Conservation (phyloP, 1,284 basidiomycete species). For the Mixia osmundae region DNA sequence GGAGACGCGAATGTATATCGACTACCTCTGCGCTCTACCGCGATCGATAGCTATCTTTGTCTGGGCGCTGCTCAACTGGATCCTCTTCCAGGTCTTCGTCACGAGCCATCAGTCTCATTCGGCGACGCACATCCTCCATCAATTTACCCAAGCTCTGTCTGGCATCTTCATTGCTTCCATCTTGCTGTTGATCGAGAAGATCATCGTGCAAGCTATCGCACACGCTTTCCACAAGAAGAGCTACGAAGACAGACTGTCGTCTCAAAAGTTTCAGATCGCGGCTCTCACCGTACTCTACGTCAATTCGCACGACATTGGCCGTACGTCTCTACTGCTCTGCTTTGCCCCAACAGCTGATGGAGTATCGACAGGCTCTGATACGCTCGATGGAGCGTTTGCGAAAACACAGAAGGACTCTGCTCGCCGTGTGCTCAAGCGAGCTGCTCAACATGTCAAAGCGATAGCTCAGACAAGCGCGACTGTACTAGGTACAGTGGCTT, state of each 20-base stretch:
- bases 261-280: conserved; percentile 57
- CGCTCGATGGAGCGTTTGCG: conserved; percentile 29
- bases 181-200: conserved; percentile 57
- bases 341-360: no score
- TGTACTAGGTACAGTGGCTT: conserved; percentile 25
- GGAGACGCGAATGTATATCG: conserved; percentile 26
- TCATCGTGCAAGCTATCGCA: conserved; percentile 41
- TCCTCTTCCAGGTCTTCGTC: conserved; percentile 16
- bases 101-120: conserved; percentile 4
- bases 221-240: conserved; percentile 65
- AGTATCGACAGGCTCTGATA: no score
- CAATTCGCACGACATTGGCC: conserved; percentile 31
- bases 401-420: conserved; percentile 32
- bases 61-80: conserved; percentile 18
- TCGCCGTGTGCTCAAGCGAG: conserved; percentile 37
- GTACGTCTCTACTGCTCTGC: no score
- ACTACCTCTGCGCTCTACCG: conserved; percentile 43
- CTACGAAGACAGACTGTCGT: conserved; percentile 55
- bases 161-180: conserved; percentile 46
- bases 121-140: conserved; percentile 23
- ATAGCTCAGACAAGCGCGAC: conserved; percentile 27
- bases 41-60: conserved; percentile 29
- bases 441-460: conserved; percentile 45
- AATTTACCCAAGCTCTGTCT: conserved; percentile 44
- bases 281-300: conserved; percentile 53